These are phyloP conservation scores for Salvia splendens DNA, from an alignment of 257 asterid species.

Conservation along the genomic window DNA sequence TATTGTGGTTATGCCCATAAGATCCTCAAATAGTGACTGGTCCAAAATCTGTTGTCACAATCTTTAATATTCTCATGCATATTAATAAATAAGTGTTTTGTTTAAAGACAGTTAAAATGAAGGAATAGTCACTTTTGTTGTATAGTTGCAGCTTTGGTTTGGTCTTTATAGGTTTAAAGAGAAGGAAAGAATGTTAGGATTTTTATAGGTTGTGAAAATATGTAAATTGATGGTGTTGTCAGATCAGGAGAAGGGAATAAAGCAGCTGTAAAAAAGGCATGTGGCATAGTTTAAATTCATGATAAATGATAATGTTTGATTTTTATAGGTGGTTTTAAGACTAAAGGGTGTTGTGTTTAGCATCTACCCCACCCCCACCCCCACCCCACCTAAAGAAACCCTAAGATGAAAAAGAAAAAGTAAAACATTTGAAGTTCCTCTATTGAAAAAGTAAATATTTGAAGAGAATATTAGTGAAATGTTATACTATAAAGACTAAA, in stretches of 20 bases:
- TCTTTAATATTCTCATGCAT: conserved; percentile 57
- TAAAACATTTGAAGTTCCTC: background rate
- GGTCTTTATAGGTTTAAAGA: conserved; percentile 38
- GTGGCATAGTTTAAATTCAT: conserved; percentile 28
- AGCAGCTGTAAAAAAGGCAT: conserved; percentile 33
- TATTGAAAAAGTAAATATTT: background rate
- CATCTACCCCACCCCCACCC: conserved; percentile 18
- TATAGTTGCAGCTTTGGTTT: conserved; percentile 52
- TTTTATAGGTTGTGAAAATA: conserved; percentile 16
- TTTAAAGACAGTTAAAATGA: conserved; percentile 37
- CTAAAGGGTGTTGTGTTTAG: conserved; percentile 21
- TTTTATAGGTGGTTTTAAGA: conserved; percentile 21
- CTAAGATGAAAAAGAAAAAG: background rate
- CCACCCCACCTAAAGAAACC: background rate
- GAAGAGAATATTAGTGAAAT: background rate
- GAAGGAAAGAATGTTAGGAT: conserved; percentile 29
- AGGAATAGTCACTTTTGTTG: conserved; percentile 46
- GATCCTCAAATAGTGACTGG: conserved; percentile 39
- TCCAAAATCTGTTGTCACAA: conserved; percentile 42
- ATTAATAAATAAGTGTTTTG: conserved; percentile 19
- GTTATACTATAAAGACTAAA: background rate
- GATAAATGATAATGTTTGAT: conserved; percentile 8
- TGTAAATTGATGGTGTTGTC: conserved; percentile 32
- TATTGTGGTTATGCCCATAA: conserved; percentile 50
- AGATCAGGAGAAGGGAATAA: conserved; percentile 39